Evolutionary conservation across 768 basidiomycete species (phyloP), one percentile per base, ranked within the genome.

Genomic region (Paxillus rubicundulus): DNA sequence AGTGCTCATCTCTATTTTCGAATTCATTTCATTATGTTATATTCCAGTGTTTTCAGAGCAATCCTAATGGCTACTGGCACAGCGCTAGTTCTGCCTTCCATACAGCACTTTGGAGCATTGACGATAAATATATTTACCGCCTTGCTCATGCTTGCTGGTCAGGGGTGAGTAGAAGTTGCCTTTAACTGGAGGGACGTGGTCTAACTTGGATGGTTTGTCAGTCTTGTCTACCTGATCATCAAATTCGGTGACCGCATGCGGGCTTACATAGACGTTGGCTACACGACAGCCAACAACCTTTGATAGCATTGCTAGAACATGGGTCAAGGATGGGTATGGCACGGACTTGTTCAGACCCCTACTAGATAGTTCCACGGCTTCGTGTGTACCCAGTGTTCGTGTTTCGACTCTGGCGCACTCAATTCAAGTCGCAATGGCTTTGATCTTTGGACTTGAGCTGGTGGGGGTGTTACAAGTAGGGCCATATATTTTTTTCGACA

Each of bases 241-340:
- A 65, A 61, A 32, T 80, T 82, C 46, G 82, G 82, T 2, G 74
- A 75, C n/a, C 66, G 72, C 53, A 73, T 84, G 67, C 70, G 82
- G 45, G 74, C 72, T 2, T 78, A 74, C 72, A 64, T 77, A 8
- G 77, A 84, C 56, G 66, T 82, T 12, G 80, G 76, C 1, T 82
- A 74, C 54, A 77, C 78, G 2, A 78, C 74, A 1, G 62, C 59
- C 6, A 64, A 70, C 1, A 70, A 65, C 17, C 74, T 74, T 45
- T 77, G 4, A 54, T 18, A 36, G 17, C 24, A 24, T 38, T 10
- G 13, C 37, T 38, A n/a, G 37, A 38, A 5, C 33, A 13, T 14
- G 33, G 21, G 13, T 33, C 4, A 0, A 12, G 13, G 13, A 33
- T 33, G 33, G 33, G 3, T 14, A 14, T 33, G 8, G 21, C 5